Evolutionary conservation across 2,329 filamentous ascomycete species (phyloP).

Genomic region (Westerdykella aurantiaca): DNA sequence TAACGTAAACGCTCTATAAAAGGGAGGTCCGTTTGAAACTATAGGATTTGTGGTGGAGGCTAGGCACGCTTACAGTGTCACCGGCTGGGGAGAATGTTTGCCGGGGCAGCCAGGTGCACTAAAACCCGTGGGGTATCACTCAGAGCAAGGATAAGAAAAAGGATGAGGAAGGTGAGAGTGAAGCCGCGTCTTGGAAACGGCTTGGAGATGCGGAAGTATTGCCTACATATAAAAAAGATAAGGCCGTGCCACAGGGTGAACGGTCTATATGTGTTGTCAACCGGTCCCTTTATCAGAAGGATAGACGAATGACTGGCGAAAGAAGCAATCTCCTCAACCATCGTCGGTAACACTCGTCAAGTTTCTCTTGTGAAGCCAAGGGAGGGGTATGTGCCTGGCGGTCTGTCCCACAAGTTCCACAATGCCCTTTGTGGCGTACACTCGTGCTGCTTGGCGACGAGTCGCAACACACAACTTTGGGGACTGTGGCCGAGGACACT

Average conservation of each 20-base stretch:
- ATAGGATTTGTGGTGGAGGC: neutral
- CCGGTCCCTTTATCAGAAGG: neutral
- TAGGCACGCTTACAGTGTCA: slow-evolving; percentile 24
- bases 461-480: neutral
- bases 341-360: neutral
- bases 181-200: slow-evolving; percentile 12
- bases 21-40: slow-evolving; percentile 9
- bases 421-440: neutral
- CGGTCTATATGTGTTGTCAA: neutral
- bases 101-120: slow-evolving; percentile 19
- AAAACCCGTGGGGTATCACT: slow-evolving; percentile 25
- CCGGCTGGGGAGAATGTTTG: slow-evolving; percentile 27
- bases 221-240: neutral
- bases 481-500: neutral
- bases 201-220: slow-evolving; percentile 8
- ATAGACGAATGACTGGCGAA: neutral
- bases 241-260: neutral
- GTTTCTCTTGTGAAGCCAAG: no score
- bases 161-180: slow-evolving; percentile 18
- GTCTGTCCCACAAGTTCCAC: neutral
- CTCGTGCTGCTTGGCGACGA: neutral
- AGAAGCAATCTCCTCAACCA: neutral
- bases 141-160: slow-evolving; percentile 20
- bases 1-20: slow-evolving; percentile 23
- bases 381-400: neutral